Conservation (phyloP, 352 stramenopile species). For the Phytophthora sansomeana region DNA sequence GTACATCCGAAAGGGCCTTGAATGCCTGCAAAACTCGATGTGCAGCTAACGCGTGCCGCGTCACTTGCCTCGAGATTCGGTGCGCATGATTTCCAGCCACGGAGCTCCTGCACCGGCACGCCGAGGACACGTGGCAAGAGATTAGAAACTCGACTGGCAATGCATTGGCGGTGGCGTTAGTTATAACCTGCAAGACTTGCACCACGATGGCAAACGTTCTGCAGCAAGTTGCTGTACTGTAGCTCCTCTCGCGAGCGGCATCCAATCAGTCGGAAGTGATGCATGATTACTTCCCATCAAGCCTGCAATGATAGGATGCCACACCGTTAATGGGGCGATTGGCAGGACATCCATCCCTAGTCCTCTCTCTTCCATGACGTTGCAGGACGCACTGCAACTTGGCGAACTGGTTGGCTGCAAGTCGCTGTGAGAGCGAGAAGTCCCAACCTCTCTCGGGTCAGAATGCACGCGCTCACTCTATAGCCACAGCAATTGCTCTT, state of each 20-base stretch:
- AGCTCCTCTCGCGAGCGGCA: slow-evolving; percentile 14
- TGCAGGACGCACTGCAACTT: slow-evolving; percentile 4
- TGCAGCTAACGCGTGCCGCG: slow-evolving; percentile 11
- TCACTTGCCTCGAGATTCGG: slow-evolving; percentile 29
- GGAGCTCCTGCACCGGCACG: slow-evolving; percentile 11
- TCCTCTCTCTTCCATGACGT: slow-evolving; percentile 13
- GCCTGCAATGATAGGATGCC: slow-evolving; percentile 33
- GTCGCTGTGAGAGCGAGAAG: neutral
- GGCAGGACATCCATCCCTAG: neutral
- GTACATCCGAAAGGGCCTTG: neutral
- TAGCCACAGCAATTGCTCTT: neutral
- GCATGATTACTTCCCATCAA: slow-evolving; percentile 24
- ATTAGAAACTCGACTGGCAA: neutral
- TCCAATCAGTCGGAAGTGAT: slow-evolving; percentile 32
- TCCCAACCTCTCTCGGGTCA: slow-evolving; percentile 2
- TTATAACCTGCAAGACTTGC: slow-evolving; percentile 3
- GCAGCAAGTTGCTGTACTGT: too few relatives aligned
- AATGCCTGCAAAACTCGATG: slow-evolving; percentile 2
- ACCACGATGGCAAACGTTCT: too few relatives aligned
- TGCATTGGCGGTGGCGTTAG: neutral
- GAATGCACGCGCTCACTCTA: neutral
- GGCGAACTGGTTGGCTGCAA: slow-evolving; percentile 4
- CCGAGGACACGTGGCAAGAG: slow-evolving; percentile 24
- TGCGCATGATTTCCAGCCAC: slow-evolving; percentile 23
- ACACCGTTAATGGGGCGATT: neutral